Evolutionary conservation across 2,329 filamentous ascomycete species (phyloP), one percentile per base, ranked within the genome.

Genomic region (Colletotrichum simmondsii): DNA sequence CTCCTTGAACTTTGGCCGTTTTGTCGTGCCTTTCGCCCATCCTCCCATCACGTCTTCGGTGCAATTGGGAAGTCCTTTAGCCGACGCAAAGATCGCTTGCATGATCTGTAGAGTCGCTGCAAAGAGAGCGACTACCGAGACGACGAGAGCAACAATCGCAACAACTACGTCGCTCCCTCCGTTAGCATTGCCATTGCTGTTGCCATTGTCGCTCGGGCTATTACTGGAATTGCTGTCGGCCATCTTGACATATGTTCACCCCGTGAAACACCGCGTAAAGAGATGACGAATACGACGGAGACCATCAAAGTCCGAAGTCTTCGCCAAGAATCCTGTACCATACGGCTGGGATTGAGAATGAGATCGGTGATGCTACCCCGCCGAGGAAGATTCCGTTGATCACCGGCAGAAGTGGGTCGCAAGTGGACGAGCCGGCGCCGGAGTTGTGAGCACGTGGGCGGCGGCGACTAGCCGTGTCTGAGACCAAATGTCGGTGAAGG

Each of bases 81-180:
- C 62, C 3, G 68, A 59, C 5, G 67, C 67, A 12, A 64, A 72
- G 14, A 66, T 61, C 2, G 72, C 72, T 24, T 71, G 68, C 5
- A 61, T 26, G 3, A 65, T 57, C 28, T 74, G 72, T 7, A 72
- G 14, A 6, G 28, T 46, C 2, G 72, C 68, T 0, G 56, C 61
- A 12, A 65, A 7, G 3, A 74, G 62, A 5, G 72, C 72, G 2
- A 42, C 57, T n/a, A 72, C 26, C 1, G 72, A 46, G 22, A 72
- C 66, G 12, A 53, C 59, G 4, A 74, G 64, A 3, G 72, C 72
- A 1, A 53, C 24, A 14, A 59, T 53, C 37, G 72, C 59, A 24
- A 74, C 57, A 16, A 10, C 30, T 5, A 24, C 8, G 19, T 65
- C 35, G 46, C 19, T 68, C 12, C 26, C 42, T n/a, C 42, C 42